Conservation (phyloP, 805 yeast genomes). For the Blastobotrys robertii region DNA sequence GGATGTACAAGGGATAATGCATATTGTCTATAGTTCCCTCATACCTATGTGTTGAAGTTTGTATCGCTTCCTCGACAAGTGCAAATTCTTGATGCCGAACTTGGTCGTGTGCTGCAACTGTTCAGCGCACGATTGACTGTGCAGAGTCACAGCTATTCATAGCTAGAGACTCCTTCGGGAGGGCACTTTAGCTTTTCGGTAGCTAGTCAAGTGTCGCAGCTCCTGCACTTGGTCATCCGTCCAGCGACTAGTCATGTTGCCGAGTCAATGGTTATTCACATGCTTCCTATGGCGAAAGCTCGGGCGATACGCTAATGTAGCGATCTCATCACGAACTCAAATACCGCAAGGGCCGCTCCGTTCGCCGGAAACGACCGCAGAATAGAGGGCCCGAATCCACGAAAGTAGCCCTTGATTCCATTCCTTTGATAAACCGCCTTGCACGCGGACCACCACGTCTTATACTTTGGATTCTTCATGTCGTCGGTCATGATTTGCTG, state of each 20-base stretch:
- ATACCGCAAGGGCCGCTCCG: slow-evolving; percentile 86
- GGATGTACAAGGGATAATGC: background rate
- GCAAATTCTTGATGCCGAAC: background rate
- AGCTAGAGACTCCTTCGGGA: background rate
- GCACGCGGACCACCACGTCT: slow-evolving; percentile 64
- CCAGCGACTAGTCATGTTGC: no score
- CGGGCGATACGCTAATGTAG: slow-evolving; percentile 12
- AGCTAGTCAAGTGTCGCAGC: no score
- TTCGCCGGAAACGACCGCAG: slow-evolving; percentile 83
- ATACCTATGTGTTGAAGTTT: background rate
- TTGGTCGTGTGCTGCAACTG: background rate
- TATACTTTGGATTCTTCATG: slow-evolving; percentile 61
- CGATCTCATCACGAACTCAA: slow-evolving; percentile 68
- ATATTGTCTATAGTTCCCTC: background rate
- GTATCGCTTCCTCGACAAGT: background rate
- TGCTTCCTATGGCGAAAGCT: no score
- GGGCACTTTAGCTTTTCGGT: no score
- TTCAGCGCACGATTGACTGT: background rate
- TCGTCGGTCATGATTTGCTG: slow-evolving; percentile 77
- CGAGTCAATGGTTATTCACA: no score
- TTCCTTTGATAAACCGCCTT: slow-evolving; percentile 46
- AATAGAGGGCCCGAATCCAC: slow-evolving; percentile 74
- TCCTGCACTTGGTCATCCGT: no score
- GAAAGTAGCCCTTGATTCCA: slow-evolving; percentile 64
- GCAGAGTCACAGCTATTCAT: background rate